Base-by-base conservation (phyloP, 2,329 filamentous ascomycete species). In the Didymella sp. region DNA sequence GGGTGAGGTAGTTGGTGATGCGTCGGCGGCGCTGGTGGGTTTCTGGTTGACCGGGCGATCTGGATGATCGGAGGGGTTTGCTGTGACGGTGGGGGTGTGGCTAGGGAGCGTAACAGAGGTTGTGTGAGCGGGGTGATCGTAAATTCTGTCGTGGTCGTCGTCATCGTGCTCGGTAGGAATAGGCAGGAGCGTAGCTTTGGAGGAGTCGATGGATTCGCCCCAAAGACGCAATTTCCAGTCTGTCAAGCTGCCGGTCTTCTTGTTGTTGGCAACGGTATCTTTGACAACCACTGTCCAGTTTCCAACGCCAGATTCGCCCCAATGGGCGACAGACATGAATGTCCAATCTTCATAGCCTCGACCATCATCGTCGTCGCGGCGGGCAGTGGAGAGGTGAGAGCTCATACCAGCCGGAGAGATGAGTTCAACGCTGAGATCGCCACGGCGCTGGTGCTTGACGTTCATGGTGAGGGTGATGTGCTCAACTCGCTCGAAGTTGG, bases 401-500 rank as follows among this genome's bases (percentile, higher is more conserved):
- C 92, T 81, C 56, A 97, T 79, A 9, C 91, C 90, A 28, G 86
- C 81, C 0, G 95, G 95, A 67, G 92, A 96, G 71, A 91, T 86
- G 42, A 99, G 81, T 71, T 99, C 95, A 33, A 96, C 94, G 71
- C 91, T 96, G 24, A 99, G 76, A 74, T 99, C 95, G 54, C 95
- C 95, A 63, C 95, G 89, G 58, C 90, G 89, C 2, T 85, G 87
- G 73, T 99, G 95, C 51, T 91, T 85, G 22, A 97, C 84, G 70
- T 99, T 99, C 93, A 99, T 99, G 2, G 94, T 98, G 31, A 99
- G 86, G 0, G 94, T 98, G 31, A 99, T 91, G 77, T 99, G 95
- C 79, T 99, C 95, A 24, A 99, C 73, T 15, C 90, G 87, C 69
- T 88, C 91, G 13, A 99, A 75, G 72, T 99, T 99, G 64, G 91